A percentile compares a stretch with the other conserved stretches of the same genome.
Evolutionary conservation across 139 green algal genomes (phyloP).

Genomic region (Yamagishiella unicocca): DNA sequence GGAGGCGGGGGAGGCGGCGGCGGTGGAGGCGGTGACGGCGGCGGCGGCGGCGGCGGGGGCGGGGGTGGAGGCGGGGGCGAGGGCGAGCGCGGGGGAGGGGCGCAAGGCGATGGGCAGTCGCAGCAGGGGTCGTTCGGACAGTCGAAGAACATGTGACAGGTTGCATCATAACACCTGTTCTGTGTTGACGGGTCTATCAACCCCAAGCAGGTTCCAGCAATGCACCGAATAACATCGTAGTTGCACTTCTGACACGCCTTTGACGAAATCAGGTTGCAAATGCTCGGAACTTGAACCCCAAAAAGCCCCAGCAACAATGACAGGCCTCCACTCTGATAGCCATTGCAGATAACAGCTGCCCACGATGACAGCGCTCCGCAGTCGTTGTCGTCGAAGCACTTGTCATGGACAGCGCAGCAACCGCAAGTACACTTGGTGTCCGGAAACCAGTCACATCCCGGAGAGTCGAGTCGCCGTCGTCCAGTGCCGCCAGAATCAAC

Average conservation of each 20-base stretch:
- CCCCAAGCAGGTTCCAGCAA: neutral
- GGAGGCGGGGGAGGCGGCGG: neutral
- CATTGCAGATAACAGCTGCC: neutral
- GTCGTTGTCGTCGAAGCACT: neutral
- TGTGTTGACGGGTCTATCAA: neutral
- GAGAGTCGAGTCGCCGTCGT: neutral
- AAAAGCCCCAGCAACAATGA: neutral
- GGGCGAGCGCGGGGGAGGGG: neutral
- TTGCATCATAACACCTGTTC: neutral
- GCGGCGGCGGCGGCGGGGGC: neutral
- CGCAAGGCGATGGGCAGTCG: neutral
- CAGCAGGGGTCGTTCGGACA: neutral
- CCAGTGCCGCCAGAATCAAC: too few species aligned
- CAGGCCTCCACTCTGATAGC: neutral
- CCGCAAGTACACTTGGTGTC: constrained; percentile 14
- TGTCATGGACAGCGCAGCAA: neutral
- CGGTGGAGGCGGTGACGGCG: neutral
- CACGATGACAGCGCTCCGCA: neutral
- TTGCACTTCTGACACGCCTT: neutral
- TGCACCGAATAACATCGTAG: neutral
- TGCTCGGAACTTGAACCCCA: neutral
- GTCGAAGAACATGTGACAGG: neutral
- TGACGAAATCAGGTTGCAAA: neutral
- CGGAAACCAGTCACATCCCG: neutral
- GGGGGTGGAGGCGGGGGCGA: neutral